A percentile compares a stretch with the other conserved stretches of the same genome.
These are phyloP conservation scores for Fraxinus excelsior DNA, from an alignment of 257 asterid genomes.

Conservation along the genomic window DNA sequence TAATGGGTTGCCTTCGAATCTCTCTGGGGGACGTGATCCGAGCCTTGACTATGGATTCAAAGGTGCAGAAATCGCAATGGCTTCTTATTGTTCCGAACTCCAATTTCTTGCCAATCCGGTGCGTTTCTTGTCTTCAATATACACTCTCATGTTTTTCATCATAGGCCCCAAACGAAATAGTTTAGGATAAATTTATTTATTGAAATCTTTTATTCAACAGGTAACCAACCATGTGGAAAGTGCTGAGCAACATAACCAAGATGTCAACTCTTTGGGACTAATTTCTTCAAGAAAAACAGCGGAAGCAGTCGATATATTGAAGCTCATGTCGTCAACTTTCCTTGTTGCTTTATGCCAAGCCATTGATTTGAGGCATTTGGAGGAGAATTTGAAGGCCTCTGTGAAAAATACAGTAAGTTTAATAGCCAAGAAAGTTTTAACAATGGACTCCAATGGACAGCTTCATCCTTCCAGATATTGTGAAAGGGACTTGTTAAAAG, in stretches of 20 bases:
- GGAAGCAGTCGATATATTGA: slow-evolving; percentile 15
- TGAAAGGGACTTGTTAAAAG: slow-evolving; percentile 21
- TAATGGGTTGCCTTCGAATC: slow-evolving; percentile 28
- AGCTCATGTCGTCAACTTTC: slow-evolving; percentile 24
- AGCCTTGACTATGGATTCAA: slow-evolving; percentile 33
- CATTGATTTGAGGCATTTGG: slow-evolving; percentile 29
- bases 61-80: slow-evolving; percentile 29
- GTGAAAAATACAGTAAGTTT: slow-evolving; percentile 20
- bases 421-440: slow-evolving; percentile 19
- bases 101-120: slow-evolving; percentile 34
- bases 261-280: slow-evolving; percentile 30
- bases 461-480: slow-evolving; percentile 21
- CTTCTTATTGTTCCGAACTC: slow-evolving; percentile 31
- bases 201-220: not conserved
- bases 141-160: not conserved
- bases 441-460: slow-evolving; percentile 6
- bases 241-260: slow-evolving; percentile 35
- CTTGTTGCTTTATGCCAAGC: slow-evolving; percentile 32
- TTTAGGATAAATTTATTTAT: too few species aligned
- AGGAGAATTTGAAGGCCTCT: slow-evolving; percentile 24
- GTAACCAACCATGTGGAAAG: slow-evolving; percentile 30
- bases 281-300: slow-evolving; percentile 29
- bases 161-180: not conserved
- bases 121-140: not conserved
- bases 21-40: slow-evolving; percentile 26